Percentiles rank a stretch among this genome's conserved stretches.
Conservation (phyloP, 495 filamentous ascomycete species). For the Staphylotrichum longicolle region DNA sequence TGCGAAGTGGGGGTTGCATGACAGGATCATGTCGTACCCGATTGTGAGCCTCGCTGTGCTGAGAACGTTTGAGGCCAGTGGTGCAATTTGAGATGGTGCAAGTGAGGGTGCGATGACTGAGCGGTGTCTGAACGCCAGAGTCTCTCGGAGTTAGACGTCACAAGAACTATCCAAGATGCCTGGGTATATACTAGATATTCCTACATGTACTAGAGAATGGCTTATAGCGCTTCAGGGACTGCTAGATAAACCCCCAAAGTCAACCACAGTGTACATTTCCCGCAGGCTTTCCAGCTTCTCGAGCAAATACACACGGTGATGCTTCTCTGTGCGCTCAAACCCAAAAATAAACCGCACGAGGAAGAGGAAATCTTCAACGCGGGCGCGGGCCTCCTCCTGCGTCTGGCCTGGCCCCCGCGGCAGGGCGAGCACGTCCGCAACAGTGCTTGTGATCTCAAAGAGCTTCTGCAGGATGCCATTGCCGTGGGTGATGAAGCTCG, state of each 20-base stretch:
- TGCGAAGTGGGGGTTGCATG: slow-evolving; percentile 42
- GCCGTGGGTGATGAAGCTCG: slow-evolving; percentile 9
- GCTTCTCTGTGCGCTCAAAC: slow-evolving; percentile 10
- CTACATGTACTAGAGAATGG: too few species aligned
- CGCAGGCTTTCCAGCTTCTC: not conserved
- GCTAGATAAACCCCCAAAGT: not conserved
- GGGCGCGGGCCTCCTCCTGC: slow-evolving; percentile 6
- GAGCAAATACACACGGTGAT: not conserved
- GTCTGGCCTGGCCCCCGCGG: slow-evolving; percentile 5
- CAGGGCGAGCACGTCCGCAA: slow-evolving; percentile 8
- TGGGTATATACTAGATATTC: too few species aligned
- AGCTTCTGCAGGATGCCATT: slow-evolving; percentile 12
- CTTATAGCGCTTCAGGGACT: not conserved
- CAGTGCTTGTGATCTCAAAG: slow-evolving; percentile 6
- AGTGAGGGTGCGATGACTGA: too few species aligned
- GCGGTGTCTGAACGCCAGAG: too few species aligned
- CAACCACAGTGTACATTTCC: slow-evolving; percentile 3
- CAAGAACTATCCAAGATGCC: too few species aligned
- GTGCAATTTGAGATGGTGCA: too few species aligned
- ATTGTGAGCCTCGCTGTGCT: slow-evolving; percentile 60
- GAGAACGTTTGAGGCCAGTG: slow-evolving; percentile 50
- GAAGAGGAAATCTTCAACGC: slow-evolving; percentile 2
- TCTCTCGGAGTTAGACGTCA: too few species aligned
- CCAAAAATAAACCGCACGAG: slow-evolving; percentile 2
- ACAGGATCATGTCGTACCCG: slow-evolving; percentile 52